These are phyloP conservation scores for Fusarium clavum DNA, from an alignment of 2,329 filamentous ascomycete species.

Conservation along the genomic window DNA sequence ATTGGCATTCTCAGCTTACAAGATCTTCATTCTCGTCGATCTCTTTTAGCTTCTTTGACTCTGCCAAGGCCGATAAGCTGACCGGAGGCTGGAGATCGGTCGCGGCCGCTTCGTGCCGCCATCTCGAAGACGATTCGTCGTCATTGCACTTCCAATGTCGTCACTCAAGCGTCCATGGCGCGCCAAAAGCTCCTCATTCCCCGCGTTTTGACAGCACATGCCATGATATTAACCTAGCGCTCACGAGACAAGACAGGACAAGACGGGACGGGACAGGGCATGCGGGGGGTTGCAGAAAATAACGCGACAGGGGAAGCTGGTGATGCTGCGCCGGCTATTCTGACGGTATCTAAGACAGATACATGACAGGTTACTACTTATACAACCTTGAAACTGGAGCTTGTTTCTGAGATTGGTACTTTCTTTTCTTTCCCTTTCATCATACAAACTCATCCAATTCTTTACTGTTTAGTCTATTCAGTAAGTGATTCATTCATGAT, in stretches of 20 bases:
- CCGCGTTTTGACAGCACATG: conserved; percentile 34
- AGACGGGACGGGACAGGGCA: not conserved
- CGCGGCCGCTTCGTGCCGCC: not conserved
- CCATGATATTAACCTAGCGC: conserved; percentile 15
- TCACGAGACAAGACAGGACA: conserved; percentile 16
- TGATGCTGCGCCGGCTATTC: conserved; percentile 11
- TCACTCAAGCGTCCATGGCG: conserved; percentile 33
- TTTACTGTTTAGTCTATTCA: not conserved
- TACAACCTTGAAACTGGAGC: conserved; percentile 14
- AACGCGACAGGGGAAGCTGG: not conserved
- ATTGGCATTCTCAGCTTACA: conserved; percentile 26
- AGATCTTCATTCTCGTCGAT: not conserved
- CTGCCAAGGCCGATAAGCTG: conserved; percentile 33
- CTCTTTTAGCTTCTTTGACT: conserved; percentile 7
- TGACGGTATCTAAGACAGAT: not conserved
- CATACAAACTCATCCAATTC: not conserved
- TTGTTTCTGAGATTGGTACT: not conserved
- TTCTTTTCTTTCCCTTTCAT: not conserved
- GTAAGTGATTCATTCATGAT: not conserved
- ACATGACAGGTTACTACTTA: conserved; percentile 18
- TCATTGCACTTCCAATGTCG: conserved; percentile 29
- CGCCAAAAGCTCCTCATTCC: conserved; percentile 22
- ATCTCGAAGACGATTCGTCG: conserved; percentile 19
- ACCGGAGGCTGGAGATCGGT: conserved; percentile 1
- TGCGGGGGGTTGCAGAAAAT: conserved; percentile 10